Evolutionary conservation across 495 filamentous ascomycete species (phyloP).

Genomic region (Durotheca rogersii): DNA sequence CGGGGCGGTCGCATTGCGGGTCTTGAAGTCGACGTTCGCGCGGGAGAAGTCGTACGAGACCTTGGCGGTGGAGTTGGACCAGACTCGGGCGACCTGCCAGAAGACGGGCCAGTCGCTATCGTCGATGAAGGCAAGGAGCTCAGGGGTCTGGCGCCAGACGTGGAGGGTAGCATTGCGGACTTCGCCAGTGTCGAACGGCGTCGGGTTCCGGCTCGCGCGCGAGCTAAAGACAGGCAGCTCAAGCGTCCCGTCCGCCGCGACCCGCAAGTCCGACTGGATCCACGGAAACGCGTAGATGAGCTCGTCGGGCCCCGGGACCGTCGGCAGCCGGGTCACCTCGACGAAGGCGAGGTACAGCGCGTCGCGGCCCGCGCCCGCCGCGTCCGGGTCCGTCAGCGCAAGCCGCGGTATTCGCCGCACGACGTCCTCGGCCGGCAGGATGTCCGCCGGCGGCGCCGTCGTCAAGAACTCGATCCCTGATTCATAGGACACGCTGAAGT

Average conservation of each 20-base stretch:
- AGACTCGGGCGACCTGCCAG: constrained; percentile 4
- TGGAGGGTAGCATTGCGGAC: constrained; percentile 18
- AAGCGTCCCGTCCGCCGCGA: constrained; percentile 11
- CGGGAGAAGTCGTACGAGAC: constrained; percentile 4
- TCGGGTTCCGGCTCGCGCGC: no score
- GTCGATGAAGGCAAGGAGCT: constrained; percentile 3
- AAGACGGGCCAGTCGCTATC: background rate
- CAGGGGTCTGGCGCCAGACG: constrained; percentile 14
- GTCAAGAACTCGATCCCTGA: constrained; percentile 9
- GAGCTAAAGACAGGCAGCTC: background rate
- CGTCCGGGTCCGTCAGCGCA: background rate
- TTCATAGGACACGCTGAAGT: constrained; percentile 8
- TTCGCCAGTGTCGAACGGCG: constrained; percentile 3
- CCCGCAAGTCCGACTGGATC: constrained; percentile 3
- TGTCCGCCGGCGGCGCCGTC: background rate
- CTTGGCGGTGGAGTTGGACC: constrained; percentile 1
- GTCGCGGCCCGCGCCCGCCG: background rate
- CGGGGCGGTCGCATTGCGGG: constrained; percentile 14
- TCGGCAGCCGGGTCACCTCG: constrained; percentile 3
- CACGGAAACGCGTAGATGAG: constrained; percentile 8
- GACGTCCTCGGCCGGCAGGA: background rate
- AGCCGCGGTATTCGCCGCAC: background rate
- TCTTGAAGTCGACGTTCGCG: constrained; percentile 13
- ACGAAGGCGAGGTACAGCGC: constrained; percentile 14
- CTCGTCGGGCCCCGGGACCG: constrained; percentile 1